Evolutionary conservation across 148 eudicot species (phyloP).

Genomic region (Camellia japonica): DNA sequence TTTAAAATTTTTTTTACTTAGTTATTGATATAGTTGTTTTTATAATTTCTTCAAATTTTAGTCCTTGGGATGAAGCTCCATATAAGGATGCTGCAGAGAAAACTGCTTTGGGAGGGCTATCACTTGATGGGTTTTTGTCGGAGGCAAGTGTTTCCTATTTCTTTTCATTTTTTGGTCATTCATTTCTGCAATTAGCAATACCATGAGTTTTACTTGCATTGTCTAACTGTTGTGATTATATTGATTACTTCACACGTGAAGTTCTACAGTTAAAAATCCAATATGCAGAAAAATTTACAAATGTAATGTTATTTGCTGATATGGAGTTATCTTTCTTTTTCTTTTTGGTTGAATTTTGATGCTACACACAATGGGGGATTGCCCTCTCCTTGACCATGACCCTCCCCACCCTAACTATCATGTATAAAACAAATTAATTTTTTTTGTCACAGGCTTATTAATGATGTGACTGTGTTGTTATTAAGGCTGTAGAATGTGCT

Average conservation of each 20-base stretch:
- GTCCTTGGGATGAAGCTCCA: conserved; percentile 90
- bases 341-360: neutral
- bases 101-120: conserved; percentile 67
- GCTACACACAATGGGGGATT: too few species aligned
- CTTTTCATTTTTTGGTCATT: neutral
- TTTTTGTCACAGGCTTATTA: too few species aligned
- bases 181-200: neutral
- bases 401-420: too few species aligned
- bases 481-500: too few species aligned
- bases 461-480: too few species aligned
- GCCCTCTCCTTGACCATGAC: too few species aligned
- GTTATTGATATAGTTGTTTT: neutral
- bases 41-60: conserved; percentile 23
- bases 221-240: too few species aligned
- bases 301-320: too few species aligned
- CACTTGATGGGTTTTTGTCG: conserved; percentile 80
- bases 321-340: neutral
- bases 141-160: conserved; percentile 40
- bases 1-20: neutral
- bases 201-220: neutral
- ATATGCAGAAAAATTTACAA: too few species aligned
- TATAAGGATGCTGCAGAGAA: conserved; percentile 74
- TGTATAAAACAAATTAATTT: too few species aligned
- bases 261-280: too few species aligned
- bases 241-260: too few species aligned